phyloP scores from a whole-genome alignment of 2,329 filamentous ascomycete species.

The Fusarium scirpi region DNA sequence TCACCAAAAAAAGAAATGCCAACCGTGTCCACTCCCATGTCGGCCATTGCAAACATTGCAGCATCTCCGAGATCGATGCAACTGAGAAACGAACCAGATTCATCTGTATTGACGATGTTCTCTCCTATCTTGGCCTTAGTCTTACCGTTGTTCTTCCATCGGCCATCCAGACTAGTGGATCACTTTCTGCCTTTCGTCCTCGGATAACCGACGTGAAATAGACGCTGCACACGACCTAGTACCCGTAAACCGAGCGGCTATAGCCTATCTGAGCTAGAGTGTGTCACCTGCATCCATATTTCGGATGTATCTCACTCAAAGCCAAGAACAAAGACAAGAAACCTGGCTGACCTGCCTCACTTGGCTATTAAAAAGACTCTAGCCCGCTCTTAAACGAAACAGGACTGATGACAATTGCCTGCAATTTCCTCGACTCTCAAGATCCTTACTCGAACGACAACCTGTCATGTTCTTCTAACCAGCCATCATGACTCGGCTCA shows the following conservation, averaged over 20 bases:
- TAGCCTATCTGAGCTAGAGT: slow-evolving; percentile 36
- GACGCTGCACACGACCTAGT: slow-evolving; percentile 18
- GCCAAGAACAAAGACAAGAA: slow-evolving; percentile 8
- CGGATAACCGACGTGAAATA: slow-evolving; percentile 33
- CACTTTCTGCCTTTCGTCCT: slow-evolving; percentile 18
- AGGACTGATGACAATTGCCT: not conserved
- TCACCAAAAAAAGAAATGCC: slow-evolving; percentile 13
- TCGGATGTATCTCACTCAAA: slow-evolving; percentile 8
- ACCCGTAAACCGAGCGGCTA: slow-evolving; percentile 34
- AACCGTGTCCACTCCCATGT: slow-evolving; percentile 32
- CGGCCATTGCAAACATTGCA: slow-evolving; percentile 33
- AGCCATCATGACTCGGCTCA: not conserved
- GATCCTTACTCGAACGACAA: not conserved
- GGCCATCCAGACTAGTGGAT: not conserved
- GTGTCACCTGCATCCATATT: slow-evolving; percentile 29
- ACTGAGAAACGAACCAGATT: slow-evolving; percentile 27
- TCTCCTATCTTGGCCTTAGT: slow-evolving; percentile 1
- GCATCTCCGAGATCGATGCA: slow-evolving; percentile 18
- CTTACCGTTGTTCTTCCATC: slow-evolving; percentile 4
- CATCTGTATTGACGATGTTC: slow-evolving; percentile 14
- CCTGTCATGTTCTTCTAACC: not conserved
- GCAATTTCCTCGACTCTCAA: not conserved
- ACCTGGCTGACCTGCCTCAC: slow-evolving; percentile 1
- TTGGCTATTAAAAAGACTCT: slow-evolving; percentile 16
- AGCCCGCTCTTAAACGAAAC: not conserved